phyloP scores from a whole-genome alignment of 176 grass and related monocot species.

The Cenchrus purpureus region DNA sequence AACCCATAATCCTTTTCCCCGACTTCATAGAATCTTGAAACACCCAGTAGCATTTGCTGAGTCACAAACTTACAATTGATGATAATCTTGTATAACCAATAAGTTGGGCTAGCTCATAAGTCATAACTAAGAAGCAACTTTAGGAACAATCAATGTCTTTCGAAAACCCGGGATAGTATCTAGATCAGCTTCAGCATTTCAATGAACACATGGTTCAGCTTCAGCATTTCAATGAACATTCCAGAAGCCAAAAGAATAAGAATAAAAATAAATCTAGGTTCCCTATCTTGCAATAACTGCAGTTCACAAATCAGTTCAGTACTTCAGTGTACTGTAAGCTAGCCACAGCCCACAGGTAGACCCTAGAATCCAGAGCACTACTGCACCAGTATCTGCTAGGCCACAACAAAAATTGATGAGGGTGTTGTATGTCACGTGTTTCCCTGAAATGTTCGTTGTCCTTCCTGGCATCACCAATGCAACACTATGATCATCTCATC shows the following conservation, averaged over 20 bases:
- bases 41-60: constrained; percentile 43
- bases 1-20: constrained; percentile 52
- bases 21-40: constrained; percentile 59
- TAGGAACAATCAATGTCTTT: neutral
- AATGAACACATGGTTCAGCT: neutral
- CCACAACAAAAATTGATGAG: constrained; percentile 63
- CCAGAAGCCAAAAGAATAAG: neutral
- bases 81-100: constrained; percentile 8
- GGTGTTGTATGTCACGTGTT: constrained; percentile 61
- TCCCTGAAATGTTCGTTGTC: constrained; percentile 40
- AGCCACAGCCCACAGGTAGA: neutral
- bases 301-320: neutral
- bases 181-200: neutral
- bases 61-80: constrained; percentile 65
- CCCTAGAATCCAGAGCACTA: constrained; percentile 45
- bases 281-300: neutral
- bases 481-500: constrained; percentile 63
- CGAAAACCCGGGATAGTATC: neutral
- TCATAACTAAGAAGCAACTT: neutral
- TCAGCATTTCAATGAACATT: neutral
- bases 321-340: neutral
- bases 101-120: neutral
- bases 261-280: neutral
- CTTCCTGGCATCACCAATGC: constrained; percentile 56
- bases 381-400: constrained; percentile 53